Conservation (phyloP, 768 basidiomycete genomes). For the Cantharellus anzutake region DNA sequence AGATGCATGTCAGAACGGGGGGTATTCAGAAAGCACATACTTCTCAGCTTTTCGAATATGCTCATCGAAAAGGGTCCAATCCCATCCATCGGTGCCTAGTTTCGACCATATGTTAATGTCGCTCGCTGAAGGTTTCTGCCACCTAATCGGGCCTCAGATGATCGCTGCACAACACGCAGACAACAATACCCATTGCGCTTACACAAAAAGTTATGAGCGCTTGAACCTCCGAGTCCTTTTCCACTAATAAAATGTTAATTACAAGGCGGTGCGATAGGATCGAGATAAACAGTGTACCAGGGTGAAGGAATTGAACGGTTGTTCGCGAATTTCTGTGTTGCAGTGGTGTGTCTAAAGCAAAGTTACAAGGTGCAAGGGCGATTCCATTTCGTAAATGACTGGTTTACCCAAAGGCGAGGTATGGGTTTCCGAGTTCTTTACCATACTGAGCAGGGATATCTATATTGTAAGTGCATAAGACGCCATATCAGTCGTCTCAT, state of each 20-base stretch:
- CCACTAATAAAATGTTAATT: background rate
- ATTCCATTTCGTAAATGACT: background rate
- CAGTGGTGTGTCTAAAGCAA: background rate
- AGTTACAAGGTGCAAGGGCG: background rate
- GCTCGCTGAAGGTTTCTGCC: background rate
- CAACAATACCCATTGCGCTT: too few relatives aligned
- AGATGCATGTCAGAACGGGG: too few relatives aligned
- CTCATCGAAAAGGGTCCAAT: background rate
- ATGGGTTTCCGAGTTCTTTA: background rate
- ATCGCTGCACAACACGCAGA: too few relatives aligned
- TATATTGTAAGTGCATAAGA: background rate
- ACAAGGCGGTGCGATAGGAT: background rate
- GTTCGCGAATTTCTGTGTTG: background rate
- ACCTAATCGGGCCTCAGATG: background rate
- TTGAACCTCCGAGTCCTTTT: background rate
- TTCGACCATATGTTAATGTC: background rate
- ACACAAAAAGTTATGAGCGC: background rate
- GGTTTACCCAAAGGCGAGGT: constrained; percentile 1
- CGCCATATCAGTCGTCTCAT: too few relatives aligned
- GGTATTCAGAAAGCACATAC: too few relatives aligned
- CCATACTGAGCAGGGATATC: constrained; percentile 1
- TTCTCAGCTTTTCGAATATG: too few relatives aligned
- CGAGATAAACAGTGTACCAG: background rate
- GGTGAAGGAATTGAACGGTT: background rate
- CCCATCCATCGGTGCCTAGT: background rate